Evolutionary conservation across 148 eudicot species (phyloP), one percentile per base, ranked within the genome.

Genomic region (Rhododendron kiyosumense): DNA sequence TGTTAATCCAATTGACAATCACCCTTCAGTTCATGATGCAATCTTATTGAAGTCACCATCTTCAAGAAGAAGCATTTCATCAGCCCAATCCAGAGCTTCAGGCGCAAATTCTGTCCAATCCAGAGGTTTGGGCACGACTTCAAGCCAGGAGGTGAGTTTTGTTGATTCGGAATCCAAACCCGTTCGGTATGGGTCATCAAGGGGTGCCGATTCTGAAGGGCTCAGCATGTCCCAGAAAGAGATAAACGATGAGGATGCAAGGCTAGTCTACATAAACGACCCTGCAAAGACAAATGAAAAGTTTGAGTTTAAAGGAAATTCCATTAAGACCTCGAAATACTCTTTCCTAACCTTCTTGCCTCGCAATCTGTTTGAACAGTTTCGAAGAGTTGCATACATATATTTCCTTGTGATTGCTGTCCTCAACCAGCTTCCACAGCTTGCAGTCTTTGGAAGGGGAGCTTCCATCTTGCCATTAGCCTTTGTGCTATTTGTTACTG

Each of bases 391-490:
- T 85, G 99, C 99, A 3, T 97, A 97, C 69, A 77, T 97, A 81
- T 97, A 97, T 88, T 97, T 97, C 85, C 94, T 97, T 78, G 93
- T 92, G 84, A 95, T 97, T 90, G 99, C 96, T 67, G 83, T 97
- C 65, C 96, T 97, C 85, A 97, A 97, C 76, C 99, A 97, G 93
- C 90, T 97, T 57, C 99, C 99, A 15, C 96, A 94, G 89, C 91
- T 97, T 65, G 99, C 99, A 45, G 99, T 97, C 52, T 97, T 97
- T 84, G 99, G 98, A 22, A 87, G 98, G 76, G 94, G 90, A 48
- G 99, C 97, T 87, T 97, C 99, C 10, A 86, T 95, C 78, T 36
- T 97, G 92, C 99, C 99, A 2, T 90, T 97, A 81, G 94, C 99
- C 73, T 84, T 97, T 84, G 99, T 97, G 83, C 87, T 97, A 52